These are phyloP conservation scores for Thuja plicata DNA, from an alignment of 83 land plant species.

Conservation along the genomic window DNA sequence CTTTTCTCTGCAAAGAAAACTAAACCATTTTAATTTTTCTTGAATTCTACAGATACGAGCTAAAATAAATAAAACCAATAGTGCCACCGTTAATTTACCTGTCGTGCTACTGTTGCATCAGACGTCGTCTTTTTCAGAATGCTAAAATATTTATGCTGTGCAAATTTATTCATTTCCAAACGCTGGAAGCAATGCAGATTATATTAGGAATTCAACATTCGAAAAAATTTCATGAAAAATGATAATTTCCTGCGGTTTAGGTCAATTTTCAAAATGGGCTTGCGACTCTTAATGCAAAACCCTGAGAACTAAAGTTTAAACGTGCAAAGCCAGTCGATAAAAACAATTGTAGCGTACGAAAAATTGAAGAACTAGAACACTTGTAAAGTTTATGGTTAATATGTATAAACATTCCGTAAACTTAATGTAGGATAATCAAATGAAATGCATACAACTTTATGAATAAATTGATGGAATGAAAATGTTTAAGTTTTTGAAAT, in stretches of 20 bases:
- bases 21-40: neutral
- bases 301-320: neutral
- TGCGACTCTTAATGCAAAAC: neutral
- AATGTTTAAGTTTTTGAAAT: too few relatives aligned
- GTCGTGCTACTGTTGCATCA: neutral
- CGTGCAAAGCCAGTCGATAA: neutral
- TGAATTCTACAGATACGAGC: neutral
- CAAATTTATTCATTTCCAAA: constrained; percentile 1
- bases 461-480: too few relatives aligned
- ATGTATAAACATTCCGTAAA: too few relatives aligned
- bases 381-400: too few relatives aligned
- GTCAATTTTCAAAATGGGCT: neutral
- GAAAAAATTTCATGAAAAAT: neutral
- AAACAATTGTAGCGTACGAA: neutral
- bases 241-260: neutral
- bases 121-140: neutral
- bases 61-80: neutral
- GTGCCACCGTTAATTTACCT: neutral
- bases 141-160: neutral
- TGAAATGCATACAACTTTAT: too few relatives aligned
- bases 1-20: neutral
- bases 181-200: neutral
- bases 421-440: too few relatives aligned
- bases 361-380: too few relatives aligned
- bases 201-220: neutral